Percentiles rank a stretch among this genome's conserved stretches.
Evolutionary conservation across 495 filamentous ascomycete species (phyloP).

Genomic region (Niebla homalea): DNA sequence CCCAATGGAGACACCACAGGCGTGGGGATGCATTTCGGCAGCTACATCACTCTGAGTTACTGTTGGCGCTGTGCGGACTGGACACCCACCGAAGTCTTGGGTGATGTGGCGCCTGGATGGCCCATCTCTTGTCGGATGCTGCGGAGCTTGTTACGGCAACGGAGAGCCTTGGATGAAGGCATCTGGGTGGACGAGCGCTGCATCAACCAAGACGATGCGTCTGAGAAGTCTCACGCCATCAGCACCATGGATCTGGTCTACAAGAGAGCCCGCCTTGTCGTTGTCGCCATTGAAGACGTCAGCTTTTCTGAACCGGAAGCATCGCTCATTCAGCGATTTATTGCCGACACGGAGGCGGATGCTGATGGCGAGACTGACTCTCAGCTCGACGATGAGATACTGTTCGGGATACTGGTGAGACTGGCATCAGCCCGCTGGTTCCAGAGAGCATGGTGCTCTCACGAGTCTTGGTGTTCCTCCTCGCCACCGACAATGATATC

Average conservation of each 20-base stretch:
- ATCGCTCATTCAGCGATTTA: not conserved
- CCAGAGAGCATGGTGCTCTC: slow-evolving; percentile 2
- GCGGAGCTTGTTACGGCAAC: not conserved
- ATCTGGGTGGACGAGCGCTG: slow-evolving; percentile 3
- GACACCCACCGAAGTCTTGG: not conserved
- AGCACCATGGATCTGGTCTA: slow-evolving; percentile 3
- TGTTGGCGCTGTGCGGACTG: slow-evolving; percentile 4
- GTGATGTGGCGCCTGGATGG: not conserved
- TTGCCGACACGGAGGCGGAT: not conserved
- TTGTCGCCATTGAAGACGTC: slow-evolving; percentile 7
- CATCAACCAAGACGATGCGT: not conserved
- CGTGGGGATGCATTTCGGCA: no score
- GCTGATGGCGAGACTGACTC: not conserved
- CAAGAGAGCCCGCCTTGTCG: slow-evolving; percentile 1
- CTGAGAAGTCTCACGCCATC: slow-evolving; percentile 4
- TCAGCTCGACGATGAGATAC: no score
- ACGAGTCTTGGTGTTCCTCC: slow-evolving; percentile 1
- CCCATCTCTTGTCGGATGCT: slow-evolving; percentile 2
- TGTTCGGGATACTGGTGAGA: not conserved
- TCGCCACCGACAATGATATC: not conserved
- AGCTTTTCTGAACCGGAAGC: not conserved
- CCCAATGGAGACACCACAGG: no score
- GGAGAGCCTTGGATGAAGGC: not conserved
- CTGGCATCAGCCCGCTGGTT: slow-evolving; percentile 4
- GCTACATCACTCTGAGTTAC: slow-evolving; percentile 6